These are phyloP conservation scores for Trichoderma simmonsii DNA, from an alignment of 2,329 filamentous ascomycete species.

Conservation along the genomic window DNA sequence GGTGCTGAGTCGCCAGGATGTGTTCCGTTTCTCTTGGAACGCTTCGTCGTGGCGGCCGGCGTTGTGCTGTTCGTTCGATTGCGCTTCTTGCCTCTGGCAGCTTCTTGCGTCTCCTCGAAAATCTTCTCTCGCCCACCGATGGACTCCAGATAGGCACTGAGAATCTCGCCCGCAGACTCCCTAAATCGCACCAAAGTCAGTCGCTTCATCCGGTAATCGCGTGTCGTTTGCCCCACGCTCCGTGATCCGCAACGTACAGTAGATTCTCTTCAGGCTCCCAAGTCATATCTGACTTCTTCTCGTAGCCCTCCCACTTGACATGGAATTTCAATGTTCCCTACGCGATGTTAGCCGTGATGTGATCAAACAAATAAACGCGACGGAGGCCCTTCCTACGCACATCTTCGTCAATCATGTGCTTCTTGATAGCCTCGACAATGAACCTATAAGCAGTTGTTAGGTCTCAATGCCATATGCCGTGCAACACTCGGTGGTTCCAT, in stretches of 20 bases:
- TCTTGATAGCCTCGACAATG: conserved; percentile 70
- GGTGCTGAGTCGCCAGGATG: conserved; percentile 50
- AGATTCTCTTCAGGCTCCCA: conserved; percentile 75
- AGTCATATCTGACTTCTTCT: conserved; percentile 65
- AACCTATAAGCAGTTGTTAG: conserved; percentile 47
- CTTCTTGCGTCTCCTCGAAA: conserved; percentile 49
- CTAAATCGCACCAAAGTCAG: conserved; percentile 24
- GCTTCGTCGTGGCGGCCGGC: conserved; percentile 41
- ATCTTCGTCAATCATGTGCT: conserved; percentile 58
- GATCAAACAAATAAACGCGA: not conserved
- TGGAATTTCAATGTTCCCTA: conserved; percentile 58
- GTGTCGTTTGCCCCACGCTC: not conserved
- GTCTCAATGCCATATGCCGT: conserved; percentile 22
- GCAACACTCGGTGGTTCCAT: conserved; percentile 35
- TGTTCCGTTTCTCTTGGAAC: conserved; percentile 45
- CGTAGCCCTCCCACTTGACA: conserved; percentile 80
- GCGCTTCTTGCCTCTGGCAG: conserved; percentile 56
- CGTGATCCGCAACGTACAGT: conserved; percentile 23
- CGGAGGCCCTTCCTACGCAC: conserved; percentile 35
- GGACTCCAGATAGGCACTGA: conserved; percentile 60
- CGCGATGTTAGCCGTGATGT: conserved; percentile 1
- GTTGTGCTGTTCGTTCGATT: conserved; percentile 44
- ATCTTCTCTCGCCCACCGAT: conserved; percentile 63
- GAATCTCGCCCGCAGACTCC: conserved; percentile 56
- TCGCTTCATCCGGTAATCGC: not conserved